Evolutionary conservation across 345 rosid species (phyloP).

Genomic region (Salix koriyanagi): DNA sequence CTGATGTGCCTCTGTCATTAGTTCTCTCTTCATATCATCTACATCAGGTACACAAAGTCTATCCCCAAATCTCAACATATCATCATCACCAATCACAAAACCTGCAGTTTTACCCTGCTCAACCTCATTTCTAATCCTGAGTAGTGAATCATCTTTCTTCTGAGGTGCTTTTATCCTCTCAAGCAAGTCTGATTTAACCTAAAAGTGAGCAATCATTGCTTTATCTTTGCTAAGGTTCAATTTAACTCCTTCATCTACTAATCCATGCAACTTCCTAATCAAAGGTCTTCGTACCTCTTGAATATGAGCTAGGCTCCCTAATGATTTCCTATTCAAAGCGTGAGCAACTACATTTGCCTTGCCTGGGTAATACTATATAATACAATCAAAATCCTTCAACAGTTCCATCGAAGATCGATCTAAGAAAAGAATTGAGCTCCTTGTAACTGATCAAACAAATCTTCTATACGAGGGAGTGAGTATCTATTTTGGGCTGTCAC

Average conservation of each 20-base stretch:
- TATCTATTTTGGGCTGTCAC: too few relatives aligned
- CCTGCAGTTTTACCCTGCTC: not conserved
- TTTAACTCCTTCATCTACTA: not conserved
- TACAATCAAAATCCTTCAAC: not conserved
- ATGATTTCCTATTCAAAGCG: not conserved
- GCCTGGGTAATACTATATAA: not conserved
- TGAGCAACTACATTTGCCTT: not conserved
- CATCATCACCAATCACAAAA: not conserved
- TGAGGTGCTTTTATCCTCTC: not conserved
- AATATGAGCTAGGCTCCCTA: too few relatives aligned
- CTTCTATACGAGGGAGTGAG: too few relatives aligned
- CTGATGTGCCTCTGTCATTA: too few relatives aligned
- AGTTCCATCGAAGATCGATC: not conserved
- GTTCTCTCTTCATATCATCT: too few relatives aligned
- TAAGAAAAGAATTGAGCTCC: too few relatives aligned
- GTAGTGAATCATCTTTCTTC: not conserved
- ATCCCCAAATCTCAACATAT: too few relatives aligned
- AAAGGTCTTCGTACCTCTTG: not conserved
- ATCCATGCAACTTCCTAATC: not conserved
- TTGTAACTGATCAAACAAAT: too few relatives aligned
- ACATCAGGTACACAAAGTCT: too few relatives aligned
- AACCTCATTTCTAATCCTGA: not conserved
- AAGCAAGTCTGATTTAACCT: not conserved
- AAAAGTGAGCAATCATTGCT: not conserved
- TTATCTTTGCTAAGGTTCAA: too few relatives aligned